Base-by-base conservation (phyloP, 1,139 yeast genomes). In the Debaryomyces nepalensis region DNA sequence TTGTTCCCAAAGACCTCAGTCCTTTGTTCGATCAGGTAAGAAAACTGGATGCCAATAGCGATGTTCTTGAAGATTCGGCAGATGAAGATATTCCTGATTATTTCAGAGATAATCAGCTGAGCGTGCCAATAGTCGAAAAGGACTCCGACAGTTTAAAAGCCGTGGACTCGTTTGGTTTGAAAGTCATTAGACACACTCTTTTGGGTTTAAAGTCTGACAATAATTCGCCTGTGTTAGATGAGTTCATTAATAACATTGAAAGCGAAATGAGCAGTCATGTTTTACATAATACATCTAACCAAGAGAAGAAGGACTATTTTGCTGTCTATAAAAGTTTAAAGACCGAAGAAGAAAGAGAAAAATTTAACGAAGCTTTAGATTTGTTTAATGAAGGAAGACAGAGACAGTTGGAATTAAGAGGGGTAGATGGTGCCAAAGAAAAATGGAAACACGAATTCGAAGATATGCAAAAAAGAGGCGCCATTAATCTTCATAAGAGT, bases 381-480 rank as follows among this genome's bases (percentile, higher is more conserved):
- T 64, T 71, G 1, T 80, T 84, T 54, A 91, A 93, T 50, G 79
- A 77, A 43, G 80, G 79, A 18, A 80, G 99, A 57, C 97, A 93
- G 61, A 70, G 80, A 43, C 77, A 77, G 37, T 63, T 93, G 33
- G 99, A 93, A 60, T 74, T 82, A 24, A 76, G 86, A 46, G 95
- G 96, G 4, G 74, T 86, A 7, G 93, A 87, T 52, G 93, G 93
- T 2, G 96, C 98, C 0, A 81, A 78, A 49, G 88, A 84, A 56
- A 85, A 87, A 60, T 93, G 98, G 98, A 84, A 81, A 57, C 84
- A 83, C 53, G 93, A 85, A 51, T 85, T 80, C 54, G 95, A 88
- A 54, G 84, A 80, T 45, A 73, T 84, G 61, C 79, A 78, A 47
- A 78, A 75, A 38, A 72, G 84, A 52, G 90, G 91, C n/a, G 79